Percentiles rank a stretch among this genome's conserved stretches.
These are phyloP conservation scores for Komagataella mondaviorum DNA, from an alignment of 805 yeast species.

Conservation along the genomic window DNA sequence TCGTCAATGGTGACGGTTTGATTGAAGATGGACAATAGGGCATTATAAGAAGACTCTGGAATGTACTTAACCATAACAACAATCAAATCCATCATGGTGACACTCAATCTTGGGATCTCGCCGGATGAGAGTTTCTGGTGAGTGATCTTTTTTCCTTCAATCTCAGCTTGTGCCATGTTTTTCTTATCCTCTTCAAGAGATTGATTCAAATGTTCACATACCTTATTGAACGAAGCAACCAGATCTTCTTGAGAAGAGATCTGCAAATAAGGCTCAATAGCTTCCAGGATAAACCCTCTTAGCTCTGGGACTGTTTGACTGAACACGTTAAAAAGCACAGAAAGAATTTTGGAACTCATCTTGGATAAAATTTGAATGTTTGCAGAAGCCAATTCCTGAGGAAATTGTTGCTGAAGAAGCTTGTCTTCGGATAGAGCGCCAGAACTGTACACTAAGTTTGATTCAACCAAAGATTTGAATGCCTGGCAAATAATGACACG, in stretches of 20 bases:
- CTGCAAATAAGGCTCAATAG: constrained; percentile 69
- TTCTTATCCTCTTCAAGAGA: constrained; percentile 40
- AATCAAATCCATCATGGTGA: constrained; percentile 84
- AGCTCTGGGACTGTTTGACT: constrained; percentile 79
- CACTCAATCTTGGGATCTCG: constrained; percentile 40
- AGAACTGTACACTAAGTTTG: constrained; percentile 48
- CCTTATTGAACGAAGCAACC: constrained; percentile 68
- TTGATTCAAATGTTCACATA: constrained; percentile 63
- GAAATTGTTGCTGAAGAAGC: constrained; percentile 46
- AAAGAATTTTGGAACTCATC: constrained; percentile 62
- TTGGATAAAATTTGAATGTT: constrained; percentile 51
- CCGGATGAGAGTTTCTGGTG: constrained; percentile 19
- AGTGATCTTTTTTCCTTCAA: constrained; percentile 15
- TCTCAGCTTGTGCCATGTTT: constrained; percentile 15
- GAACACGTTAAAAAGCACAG: constrained; percentile 85
- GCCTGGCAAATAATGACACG: constrained; percentile 80
- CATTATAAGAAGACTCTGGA: constrained; percentile 55
- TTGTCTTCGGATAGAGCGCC: constrained; percentile 48
- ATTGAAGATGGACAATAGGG: constrained; percentile 68
- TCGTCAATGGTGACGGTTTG: constrained; percentile 46
- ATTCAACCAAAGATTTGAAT: constrained; percentile 63
- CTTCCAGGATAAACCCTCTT: constrained; percentile 74
- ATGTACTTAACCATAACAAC: constrained; percentile 81
- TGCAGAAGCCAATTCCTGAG: constrained; percentile 36
- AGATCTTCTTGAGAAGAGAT: constrained; percentile 58